A percentile compares a stretch with the other conserved stretches of the same genome.
phyloP scores from a whole-genome alignment of 208 protist species.

The Wallacemonas rigidus region DNA sequence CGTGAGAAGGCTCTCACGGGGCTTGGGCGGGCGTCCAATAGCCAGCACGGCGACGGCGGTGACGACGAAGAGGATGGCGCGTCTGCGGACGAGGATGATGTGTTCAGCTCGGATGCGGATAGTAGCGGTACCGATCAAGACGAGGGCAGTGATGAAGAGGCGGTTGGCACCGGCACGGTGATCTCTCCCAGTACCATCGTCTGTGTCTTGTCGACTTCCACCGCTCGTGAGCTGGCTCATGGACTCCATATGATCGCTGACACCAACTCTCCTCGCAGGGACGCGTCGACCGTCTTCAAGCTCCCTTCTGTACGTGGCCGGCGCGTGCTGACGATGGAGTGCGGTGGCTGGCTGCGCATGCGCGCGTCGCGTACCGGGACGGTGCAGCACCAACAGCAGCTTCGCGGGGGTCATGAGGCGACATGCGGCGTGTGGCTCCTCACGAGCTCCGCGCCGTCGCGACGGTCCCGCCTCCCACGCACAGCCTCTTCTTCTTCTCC shows the following conservation, averaged over 20 bases:
- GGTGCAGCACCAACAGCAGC: slow-evolving; percentile 45
- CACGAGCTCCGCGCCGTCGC: not conserved
- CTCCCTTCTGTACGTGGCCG: not conserved
- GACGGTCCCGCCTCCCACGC: slow-evolving; percentile 2
- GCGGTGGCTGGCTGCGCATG: slow-evolving; percentile 52
- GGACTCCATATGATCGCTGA: not conserved
- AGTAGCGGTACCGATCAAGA: not conserved
- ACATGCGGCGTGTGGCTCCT: slow-evolving; percentile 31
- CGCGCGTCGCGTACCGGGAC: slow-evolving; percentile 36
- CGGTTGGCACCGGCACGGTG: slow-evolving; percentile 40
- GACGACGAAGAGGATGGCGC: not conserved
- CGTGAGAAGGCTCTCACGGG: not conserved
- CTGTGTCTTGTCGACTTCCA: slow-evolving; percentile 28
- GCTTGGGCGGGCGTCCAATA: not conserved
- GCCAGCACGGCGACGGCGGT: not conserved
- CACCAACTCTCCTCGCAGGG: too few relatives aligned
- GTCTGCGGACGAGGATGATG: not conserved
- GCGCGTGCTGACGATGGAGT: slow-evolving; percentile 43
- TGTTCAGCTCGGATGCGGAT: not conserved
- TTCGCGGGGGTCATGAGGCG: slow-evolving; percentile 34
- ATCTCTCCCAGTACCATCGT: slow-evolving; percentile 47
- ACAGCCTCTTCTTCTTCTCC: not conserved
- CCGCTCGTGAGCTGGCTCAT: not conserved
- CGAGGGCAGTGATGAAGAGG: slow-evolving; percentile 8
- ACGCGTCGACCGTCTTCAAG: not conserved